Evolutionary conservation across 352 stramenopile genomes (phyloP), one percentile per base, ranked within the genome.

Genomic region (Thalassiosira mediterranea): DNA sequence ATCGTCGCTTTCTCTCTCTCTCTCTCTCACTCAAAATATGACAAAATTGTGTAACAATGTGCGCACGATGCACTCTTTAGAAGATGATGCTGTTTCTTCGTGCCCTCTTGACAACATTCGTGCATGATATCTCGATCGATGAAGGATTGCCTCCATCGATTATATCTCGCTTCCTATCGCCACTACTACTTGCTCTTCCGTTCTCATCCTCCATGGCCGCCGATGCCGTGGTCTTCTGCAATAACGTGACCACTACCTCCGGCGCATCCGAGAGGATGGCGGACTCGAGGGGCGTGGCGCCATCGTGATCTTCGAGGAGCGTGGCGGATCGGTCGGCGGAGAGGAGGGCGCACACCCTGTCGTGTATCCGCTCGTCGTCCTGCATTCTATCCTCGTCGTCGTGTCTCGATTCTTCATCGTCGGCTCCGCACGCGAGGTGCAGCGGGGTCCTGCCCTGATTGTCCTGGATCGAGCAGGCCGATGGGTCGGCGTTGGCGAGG

Each of bases 361-460:
- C 47, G 19, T 56, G 34, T n/a, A n/a, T 28, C 34, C 47, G 17
- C 3, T 28, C 21, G 10, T 56, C 19, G 2, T 7, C 21, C 29
- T n/a, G n/a, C n/a, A n/a, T n/a, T 26, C 17, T 15, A 28, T 3
- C 47, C 21, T 56, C 19, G 1, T 11, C 8, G 19, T 34, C 47
- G n/a, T 60, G 21, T 19, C 38, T 49, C n/a, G n/a, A n/a, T n/a
- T n/a, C n/a, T n/a, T n/a, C n/a, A n/a, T n/a, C n/a, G n/a, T n/a
- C n/a, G n/a, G n/a, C n/a, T 21, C 63, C 62, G 32, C 63, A 76
- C 4, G 63, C 63, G 10, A 72, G 57, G 47, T 81, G 72, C 1
- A 81, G 49, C 10, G 72, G 62, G 21, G 57, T 75, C 31, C 40
- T 60, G 17, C 51, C 65, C 46, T 81, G 46, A 32, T 67, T 68